Conservation (phyloP, 805 yeast genomes). For the Torulaspora quercuum region DNA sequence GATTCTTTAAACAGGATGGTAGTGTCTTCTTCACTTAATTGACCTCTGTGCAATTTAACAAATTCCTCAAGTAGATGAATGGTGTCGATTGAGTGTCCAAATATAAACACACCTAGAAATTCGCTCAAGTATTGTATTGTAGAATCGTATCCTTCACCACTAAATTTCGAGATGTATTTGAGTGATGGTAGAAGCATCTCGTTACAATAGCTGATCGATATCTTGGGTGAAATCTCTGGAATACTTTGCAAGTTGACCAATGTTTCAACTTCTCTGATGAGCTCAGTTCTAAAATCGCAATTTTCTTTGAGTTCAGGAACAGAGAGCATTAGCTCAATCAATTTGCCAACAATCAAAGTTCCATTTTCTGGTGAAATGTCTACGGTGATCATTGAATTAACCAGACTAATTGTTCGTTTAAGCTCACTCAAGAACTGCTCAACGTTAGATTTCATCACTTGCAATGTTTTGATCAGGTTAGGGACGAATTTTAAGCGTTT, state of each 20-base stretch:
- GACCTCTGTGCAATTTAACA: slow-evolving; percentile 12
- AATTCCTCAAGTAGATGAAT: slow-evolving; percentile 23
- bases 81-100: slow-evolving; percentile 18
- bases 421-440: slow-evolving; percentile 17
- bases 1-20: slow-evolving; percentile 23
- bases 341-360: slow-evolving; percentile 23
- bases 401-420: slow-evolving; percentile 18
- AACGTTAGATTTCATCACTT: slow-evolving; percentile 12
- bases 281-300: slow-evolving; percentile 5
- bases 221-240: slow-evolving; percentile 19
- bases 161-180: slow-evolving; percentile 16
- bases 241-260: slow-evolving; percentile 23
- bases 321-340: slow-evolving; percentile 16
- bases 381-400: slow-evolving; percentile 28
- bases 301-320: slow-evolving; percentile 1
- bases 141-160: slow-evolving; percentile 1
- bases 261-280: slow-evolving; percentile 22
- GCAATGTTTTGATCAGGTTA: slow-evolving; percentile 23
- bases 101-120: slow-evolving; percentile 13
- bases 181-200: slow-evolving; percentile 25
- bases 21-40: slow-evolving; percentile 14
- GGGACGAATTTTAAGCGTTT: slow-evolving; percentile 42
- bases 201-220: slow-evolving; percentile 22
- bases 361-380: slow-evolving; percentile 29
- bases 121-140: slow-evolving; percentile 6